A percentile compares a stretch with the other conserved stretches of the same genome.
phyloP scores from a whole-genome alignment of 2,329 filamentous ascomycete genomes.

The Sclerotinia nivalis region DNA sequence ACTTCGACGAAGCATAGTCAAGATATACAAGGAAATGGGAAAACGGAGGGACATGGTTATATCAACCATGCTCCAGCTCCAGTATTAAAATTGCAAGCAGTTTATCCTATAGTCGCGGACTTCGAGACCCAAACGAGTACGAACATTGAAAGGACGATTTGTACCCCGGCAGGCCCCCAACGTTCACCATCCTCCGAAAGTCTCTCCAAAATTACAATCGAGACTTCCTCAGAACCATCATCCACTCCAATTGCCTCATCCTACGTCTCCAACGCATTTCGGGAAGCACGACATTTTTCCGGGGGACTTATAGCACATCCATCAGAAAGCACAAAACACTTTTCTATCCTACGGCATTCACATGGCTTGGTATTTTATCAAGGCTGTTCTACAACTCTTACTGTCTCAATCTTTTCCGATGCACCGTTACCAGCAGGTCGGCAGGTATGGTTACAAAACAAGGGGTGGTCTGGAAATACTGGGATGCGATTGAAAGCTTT shows the following conservation, averaged over 20 bases:
- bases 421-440: conserved; percentile 56
- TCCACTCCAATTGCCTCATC: conserved; percentile 21
- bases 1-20: neutral
- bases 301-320: conserved; percentile 65
- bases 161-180: neutral
- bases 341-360: conserved; percentile 67
- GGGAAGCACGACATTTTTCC: conserved; percentile 64
- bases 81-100: neutral
- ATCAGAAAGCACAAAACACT: conserved; percentile 64
- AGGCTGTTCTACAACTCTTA: conserved; percentile 62
- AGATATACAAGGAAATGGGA: neutral
- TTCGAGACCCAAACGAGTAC: neutral
- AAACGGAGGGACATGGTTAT: neutral
- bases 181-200: neutral
- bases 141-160: neutral
- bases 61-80: neutral
- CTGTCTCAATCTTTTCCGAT: conserved; percentile 64
- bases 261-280: conserved; percentile 37
- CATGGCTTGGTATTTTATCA: conserved; percentile 65
- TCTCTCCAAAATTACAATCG: neutral
- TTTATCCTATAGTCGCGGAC: too few relatives aligned
- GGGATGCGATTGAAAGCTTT: conserved; percentile 67
- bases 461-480: conserved; percentile 66
- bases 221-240: neutral
- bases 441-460: conserved; percentile 67